Percentiles rank a stretch among this genome's conserved stretches.
These are phyloP conservation scores for Tripterygium wilfordii DNA, from an alignment of 177 flowering plant species.

Conservation along the genomic window DNA sequence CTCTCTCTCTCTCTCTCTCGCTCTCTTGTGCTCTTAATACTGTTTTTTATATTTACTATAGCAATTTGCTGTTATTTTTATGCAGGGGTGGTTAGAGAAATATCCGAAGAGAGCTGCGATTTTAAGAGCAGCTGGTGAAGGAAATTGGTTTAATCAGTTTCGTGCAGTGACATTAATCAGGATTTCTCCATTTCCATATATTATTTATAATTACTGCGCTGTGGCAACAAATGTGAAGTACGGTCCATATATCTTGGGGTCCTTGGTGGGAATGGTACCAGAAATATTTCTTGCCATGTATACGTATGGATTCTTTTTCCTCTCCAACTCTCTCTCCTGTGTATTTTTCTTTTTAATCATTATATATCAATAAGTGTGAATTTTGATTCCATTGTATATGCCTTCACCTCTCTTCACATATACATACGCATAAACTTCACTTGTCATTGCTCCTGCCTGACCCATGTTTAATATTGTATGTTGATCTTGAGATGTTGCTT, in stretches of 20 bases:
- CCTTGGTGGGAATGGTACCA: conserved; percentile 73
- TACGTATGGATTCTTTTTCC: conserved; percentile 47
- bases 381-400: too few species aligned
- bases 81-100: conserved; percentile 76
- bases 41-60: neutral
- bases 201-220: conserved; percentile 81
- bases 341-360: neutral
- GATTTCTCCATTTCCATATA: conserved; percentile 92
- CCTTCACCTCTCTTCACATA: too few species aligned
- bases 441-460: too few species aligned
- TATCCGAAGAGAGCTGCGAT: conserved; percentile 86
- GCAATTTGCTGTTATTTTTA: neutral
- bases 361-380: neutral
- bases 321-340: conserved; percentile 1
- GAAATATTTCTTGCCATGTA: conserved; percentile 82
- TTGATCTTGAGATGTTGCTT: too few species aligned
- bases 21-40: neutral
- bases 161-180: conserved; percentile 74
- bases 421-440: too few species aligned
- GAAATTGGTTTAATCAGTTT: conserved; percentile 83
- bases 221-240: conserved; percentile 82
- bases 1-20: conserved; percentile 1
- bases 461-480: too few species aligned
- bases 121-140: conserved; percentile 86
- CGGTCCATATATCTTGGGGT: conserved; percentile 78